These are phyloP conservation scores for Phytophthora hibernalis DNA, from an alignment of 352 stramenopile species.

Conservation along the genomic window DNA sequence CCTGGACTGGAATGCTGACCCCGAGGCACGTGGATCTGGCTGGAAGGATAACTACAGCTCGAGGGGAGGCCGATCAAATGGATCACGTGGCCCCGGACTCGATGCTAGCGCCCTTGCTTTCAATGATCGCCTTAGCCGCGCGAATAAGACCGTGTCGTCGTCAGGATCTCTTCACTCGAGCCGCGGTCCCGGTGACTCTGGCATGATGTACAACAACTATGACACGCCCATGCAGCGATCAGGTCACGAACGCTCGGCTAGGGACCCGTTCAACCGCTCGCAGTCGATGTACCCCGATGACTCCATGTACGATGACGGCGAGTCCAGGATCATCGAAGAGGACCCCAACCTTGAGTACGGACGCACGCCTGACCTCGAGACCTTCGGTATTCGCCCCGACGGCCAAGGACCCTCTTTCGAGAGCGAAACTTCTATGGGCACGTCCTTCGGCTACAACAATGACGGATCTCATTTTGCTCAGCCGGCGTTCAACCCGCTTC, in stretches of 20 bases:
- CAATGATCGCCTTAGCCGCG: constrained; percentile 57
- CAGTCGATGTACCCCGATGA: constrained; percentile 47
- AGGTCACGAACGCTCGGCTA: constrained; percentile 21
- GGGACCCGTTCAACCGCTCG: constrained; percentile 34
- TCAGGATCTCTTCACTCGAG: constrained; percentile 58
- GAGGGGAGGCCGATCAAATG: constrained; percentile 43
- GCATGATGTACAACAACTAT: constrained; percentile 47
- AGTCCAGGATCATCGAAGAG: constrained; percentile 43
- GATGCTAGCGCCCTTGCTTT: constrained; percentile 73
- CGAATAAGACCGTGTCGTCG: constrained; percentile 75
- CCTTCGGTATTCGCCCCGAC: constrained; percentile 45
- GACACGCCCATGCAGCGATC: constrained; percentile 44
- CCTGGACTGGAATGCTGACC: constrained; percentile 73
- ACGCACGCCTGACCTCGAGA: constrained; percentile 49
- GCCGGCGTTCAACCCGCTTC: constrained; percentile 46
- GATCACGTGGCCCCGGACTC: constrained; percentile 53
- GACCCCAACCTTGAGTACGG: constrained; percentile 53
- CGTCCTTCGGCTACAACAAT: constrained; percentile 53
- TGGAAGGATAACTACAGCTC: constrained; percentile 61
- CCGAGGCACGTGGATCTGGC: constrained; percentile 39
- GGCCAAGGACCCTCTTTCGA: constrained; percentile 53
- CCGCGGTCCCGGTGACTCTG: constrained; percentile 33
- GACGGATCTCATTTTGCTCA: constrained; percentile 39
- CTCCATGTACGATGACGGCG: constrained; percentile 41
- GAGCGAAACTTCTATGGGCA: constrained; percentile 65